Percentiles rank a stretch among this genome's conserved stretches.
Evolutionary conservation across 1,139 yeast genomes (phyloP).

Genomic region (Nakaseomyces kungkrabaensis): DNA sequence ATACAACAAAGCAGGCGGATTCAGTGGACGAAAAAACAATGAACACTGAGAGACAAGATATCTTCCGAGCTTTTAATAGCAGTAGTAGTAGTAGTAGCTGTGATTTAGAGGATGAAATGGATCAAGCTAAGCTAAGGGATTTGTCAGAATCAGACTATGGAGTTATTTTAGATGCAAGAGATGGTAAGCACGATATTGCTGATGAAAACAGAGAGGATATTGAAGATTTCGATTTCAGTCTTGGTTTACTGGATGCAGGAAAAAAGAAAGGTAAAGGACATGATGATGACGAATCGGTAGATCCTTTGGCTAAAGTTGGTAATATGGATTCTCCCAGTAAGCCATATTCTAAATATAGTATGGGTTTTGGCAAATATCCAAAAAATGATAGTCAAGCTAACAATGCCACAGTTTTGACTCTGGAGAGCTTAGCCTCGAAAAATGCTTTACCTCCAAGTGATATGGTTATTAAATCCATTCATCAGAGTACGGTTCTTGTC

Average conservation of each 20-base stretch:
- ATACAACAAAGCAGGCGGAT: background rate
- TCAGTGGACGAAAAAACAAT: background rate
- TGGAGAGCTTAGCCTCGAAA: constrained; percentile 47
- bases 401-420: constrained; percentile 28
- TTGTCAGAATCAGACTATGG: constrained; percentile 6
- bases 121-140: constrained; percentile 10
- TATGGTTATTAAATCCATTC: constrained; percentile 45
- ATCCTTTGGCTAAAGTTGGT: constrained; percentile 21
- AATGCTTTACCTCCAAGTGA: constrained; percentile 45
- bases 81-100: constrained; percentile 8
- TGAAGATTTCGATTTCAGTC: constrained; percentile 19
- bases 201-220: constrained; percentile 5
- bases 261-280: constrained; percentile 18
- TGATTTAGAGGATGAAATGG: constrained; percentile 12
- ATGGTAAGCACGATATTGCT: constrained; percentile 9
- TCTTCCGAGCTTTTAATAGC: constrained; percentile 3
- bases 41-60: background rate
- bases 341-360: constrained; percentile 4
- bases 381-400: constrained; percentile 11
- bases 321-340: constrained; percentile 7
- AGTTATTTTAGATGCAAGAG: constrained; percentile 11
- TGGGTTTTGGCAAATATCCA: constrained; percentile 5
- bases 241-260: constrained; percentile 21
- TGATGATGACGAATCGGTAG: constrained; percentile 23
- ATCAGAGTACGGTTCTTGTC: constrained; percentile 49